These are phyloP conservation scores for Aspergillus nidulans DNA, from an alignment of 495 filamentous ascomycete genomes.

Conservation along the genomic window DNA sequence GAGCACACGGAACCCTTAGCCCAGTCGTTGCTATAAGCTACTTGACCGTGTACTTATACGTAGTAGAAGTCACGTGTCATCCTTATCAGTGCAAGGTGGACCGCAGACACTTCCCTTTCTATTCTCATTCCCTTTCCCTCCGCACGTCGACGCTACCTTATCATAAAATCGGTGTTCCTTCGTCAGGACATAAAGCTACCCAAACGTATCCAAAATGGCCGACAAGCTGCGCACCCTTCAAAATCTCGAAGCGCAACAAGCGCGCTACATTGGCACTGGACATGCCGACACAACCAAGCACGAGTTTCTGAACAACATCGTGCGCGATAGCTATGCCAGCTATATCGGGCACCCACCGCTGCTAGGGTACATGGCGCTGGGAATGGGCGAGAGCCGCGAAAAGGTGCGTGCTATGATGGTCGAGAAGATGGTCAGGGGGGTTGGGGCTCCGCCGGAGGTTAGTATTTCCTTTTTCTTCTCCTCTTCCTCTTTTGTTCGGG, in stretches of 20 bases:
- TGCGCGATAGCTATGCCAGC: slow-evolving; percentile 76
- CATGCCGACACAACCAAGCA: slow-evolving; percentile 95
- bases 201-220: slow-evolving; percentile 56
- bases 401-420: slow-evolving; percentile 74
- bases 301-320: slow-evolving; percentile 92
- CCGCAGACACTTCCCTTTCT: not conserved
- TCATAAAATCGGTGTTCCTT: not conserved
- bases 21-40: too few species aligned
- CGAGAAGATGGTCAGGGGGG: slow-evolving; percentile 90
- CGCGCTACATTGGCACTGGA: slow-evolving; percentile 93
- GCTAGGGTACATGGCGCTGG: slow-evolving; percentile 84
- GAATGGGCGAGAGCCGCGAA: slow-evolving; percentile 77
- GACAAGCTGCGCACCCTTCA: slow-evolving; percentile 97
- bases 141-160: too few species aligned
- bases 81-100: not conserved
- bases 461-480: slow-evolving; percentile 10
- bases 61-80: not conserved
- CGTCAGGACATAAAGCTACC: not conserved
- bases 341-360: slow-evolving; percentile 88
- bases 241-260: slow-evolving; percentile 92
- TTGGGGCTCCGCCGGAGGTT: slow-evolving; percentile 73
- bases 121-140: too few species aligned
- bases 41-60: too few species aligned
- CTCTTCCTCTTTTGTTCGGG: not conserved
- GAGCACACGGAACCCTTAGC: too few species aligned